A percentile compares a stretch with the other conserved stretches of the same genome.
These are phyloP conservation scores for Boletus vinaceobasis DNA, from an alignment of 768 basidiomycete genomes.

Conservation along the genomic window DNA sequence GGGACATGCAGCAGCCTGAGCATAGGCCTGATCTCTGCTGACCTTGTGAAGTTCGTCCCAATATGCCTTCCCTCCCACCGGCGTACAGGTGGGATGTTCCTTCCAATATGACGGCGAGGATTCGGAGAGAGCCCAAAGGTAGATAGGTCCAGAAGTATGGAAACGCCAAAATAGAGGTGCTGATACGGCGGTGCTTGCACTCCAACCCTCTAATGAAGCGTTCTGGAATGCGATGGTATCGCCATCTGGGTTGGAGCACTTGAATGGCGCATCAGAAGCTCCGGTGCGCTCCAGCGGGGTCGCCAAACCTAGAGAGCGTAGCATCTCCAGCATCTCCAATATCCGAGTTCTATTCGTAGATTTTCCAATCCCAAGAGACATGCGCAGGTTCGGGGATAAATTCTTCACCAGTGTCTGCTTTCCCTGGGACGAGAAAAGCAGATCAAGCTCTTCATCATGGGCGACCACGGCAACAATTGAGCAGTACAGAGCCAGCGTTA, in stretches of 20 bases:
- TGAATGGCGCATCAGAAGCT: slow-evolving; percentile 41
- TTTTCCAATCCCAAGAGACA: slow-evolving; percentile 54
- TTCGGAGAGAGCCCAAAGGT: slow-evolving; percentile 57
- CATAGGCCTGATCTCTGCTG: slow-evolving; percentile 38
- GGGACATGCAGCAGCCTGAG: slow-evolving; percentile 18
- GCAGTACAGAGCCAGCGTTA: slow-evolving; percentile 65
- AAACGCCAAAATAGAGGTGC: slow-evolving; percentile 68
- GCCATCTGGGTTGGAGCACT: slow-evolving; percentile 40
- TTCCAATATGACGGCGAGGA: slow-evolving; percentile 54
- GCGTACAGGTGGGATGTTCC: slow-evolving; percentile 39
- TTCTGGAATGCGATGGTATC: slow-evolving; percentile 47
- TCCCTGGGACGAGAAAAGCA: slow-evolving; percentile 49
- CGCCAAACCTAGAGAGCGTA: slow-evolving; percentile 56
- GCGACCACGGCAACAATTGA: slow-evolving; percentile 55
- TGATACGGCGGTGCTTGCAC: slow-evolving; percentile 38
- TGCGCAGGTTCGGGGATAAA: slow-evolving; percentile 49
- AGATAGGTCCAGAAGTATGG: slow-evolving; percentile 50
- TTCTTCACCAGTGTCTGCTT: slow-evolving; percentile 48
- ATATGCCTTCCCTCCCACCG: slow-evolving; percentile 41
- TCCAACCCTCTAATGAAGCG: slow-evolving; percentile 43
- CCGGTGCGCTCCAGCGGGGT: slow-evolving; percentile 52
- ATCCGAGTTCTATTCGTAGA: slow-evolving; percentile 58
- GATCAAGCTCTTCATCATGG: slow-evolving; percentile 56
- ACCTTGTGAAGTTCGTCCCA: slow-evolving; percentile 57
- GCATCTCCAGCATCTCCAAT: slow-evolving; percentile 56